Conservation (phyloP, 805 yeast genomes). For the Candida anglica region DNA sequence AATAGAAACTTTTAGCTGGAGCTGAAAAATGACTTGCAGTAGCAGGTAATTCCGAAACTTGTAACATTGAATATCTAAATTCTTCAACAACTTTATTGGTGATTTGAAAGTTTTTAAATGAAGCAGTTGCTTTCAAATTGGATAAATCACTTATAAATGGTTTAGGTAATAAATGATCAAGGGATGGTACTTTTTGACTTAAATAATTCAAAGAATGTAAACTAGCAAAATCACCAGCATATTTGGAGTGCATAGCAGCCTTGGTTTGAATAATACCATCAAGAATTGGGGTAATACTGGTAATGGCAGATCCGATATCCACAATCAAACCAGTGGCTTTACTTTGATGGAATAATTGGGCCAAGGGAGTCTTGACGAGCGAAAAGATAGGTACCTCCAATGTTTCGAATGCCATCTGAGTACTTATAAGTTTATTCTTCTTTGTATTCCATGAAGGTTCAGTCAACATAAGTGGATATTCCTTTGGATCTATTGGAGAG, state of each 20-base stretch:
- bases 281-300: conserved; percentile 70
- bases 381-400: conserved; percentile 75
- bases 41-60: conserved; percentile 17
- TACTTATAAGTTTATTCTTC: conserved; percentile 51
- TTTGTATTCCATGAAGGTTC: conserved; percentile 70
- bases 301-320: conserved; percentile 70
- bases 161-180: conserved; percentile 13
- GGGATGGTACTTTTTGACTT: conserved; percentile 12
- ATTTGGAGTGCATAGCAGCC: conserved; percentile 62
- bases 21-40: conserved; percentile 2
- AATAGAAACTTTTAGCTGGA: conserved; percentile 14
- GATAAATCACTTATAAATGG: conserved; percentile 2
- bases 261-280: conserved; percentile 71
- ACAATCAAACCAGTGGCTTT: conserved; percentile 74
- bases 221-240: conserved; percentile 83
- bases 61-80: conserved; percentile 30
- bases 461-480: conserved; percentile 61
- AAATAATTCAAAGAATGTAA: conserved; percentile 52
- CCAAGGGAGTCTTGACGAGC: conserved; percentile 70
- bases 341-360: conserved; percentile 75
- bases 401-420: conserved; percentile 72
- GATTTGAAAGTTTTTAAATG: conserved; percentile 35
- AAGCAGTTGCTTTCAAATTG: conserved; percentile 11
- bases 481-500: conserved; percentile 45
- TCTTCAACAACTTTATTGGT: conserved; percentile 31